Percentiles rank a stretch among this genome's conserved stretches.
Evolutionary conservation across 495 filamentous ascomycete genomes (phyloP).

Genomic region (Xylaria intraflava): DNA sequence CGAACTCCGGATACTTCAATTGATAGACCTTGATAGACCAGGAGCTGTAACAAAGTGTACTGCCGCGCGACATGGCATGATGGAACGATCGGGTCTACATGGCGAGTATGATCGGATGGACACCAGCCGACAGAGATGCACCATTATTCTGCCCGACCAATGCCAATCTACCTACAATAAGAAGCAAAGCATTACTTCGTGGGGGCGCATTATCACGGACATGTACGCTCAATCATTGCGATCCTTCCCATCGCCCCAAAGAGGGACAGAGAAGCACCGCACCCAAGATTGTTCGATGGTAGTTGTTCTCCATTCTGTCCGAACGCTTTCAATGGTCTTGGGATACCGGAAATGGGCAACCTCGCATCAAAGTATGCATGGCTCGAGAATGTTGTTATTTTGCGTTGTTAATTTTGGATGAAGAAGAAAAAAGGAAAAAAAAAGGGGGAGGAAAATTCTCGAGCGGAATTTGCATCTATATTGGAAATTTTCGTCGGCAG

Average conservation of each 20-base stretch:
- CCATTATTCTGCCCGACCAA: too few species aligned
- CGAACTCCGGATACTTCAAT: too few species aligned
- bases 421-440: conserved; percentile 30
- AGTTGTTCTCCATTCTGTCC: conserved; percentile 49
- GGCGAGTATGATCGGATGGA: too few species aligned
- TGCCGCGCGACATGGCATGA: too few species aligned
- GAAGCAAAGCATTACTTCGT: background rate
- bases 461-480: conserved; percentile 14
- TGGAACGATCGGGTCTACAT: too few species aligned
- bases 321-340: conserved; percentile 43
- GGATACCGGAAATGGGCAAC: conserved; percentile 29
- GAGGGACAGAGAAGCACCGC: conserved; percentile 43
- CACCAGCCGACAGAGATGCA: too few species aligned
- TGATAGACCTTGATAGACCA: too few species aligned
- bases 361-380: conserved; percentile 38
- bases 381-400: conserved; percentile 45
- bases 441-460: conserved; percentile 3
- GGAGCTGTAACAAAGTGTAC: too few species aligned
- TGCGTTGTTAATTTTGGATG: conserved; percentile 48
- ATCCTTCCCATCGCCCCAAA: conserved; percentile 38
- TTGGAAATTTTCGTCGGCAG: background rate
- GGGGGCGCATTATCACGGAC: background rate
- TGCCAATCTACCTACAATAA: background rate
- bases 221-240: conserved; percentile 55
- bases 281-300: conserved; percentile 51